Conservation (phyloP, 768 basidiomycete species). For the Leccinum barrowsii region DNA sequence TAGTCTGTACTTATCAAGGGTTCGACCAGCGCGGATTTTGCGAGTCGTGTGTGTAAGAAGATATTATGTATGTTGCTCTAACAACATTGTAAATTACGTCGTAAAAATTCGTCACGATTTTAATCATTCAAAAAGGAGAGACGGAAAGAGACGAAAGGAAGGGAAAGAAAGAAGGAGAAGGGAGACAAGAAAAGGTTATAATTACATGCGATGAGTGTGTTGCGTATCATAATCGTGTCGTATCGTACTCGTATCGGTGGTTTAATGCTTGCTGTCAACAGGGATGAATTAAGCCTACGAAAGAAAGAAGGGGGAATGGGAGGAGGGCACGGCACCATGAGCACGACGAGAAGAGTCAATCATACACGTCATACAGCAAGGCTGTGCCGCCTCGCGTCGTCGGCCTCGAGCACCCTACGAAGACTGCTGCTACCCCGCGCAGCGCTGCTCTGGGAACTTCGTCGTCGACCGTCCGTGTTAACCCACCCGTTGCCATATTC, state of each 20-base stretch:
- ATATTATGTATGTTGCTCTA: slow-evolving; percentile 15
- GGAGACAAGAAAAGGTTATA: slow-evolving; percentile 12
- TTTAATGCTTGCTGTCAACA: slow-evolving; percentile 27
- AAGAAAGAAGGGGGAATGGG: slow-evolving; percentile 5
- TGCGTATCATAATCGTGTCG: slow-evolving; percentile 25
- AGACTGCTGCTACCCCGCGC: slow-evolving; percentile 24
- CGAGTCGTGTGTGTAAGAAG: not conserved
- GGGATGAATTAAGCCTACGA: slow-evolving; percentile 35
- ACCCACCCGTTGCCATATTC: slow-evolving; percentile 58
- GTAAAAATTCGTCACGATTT: slow-evolving; percentile 22
- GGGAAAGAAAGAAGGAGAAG: not conserved
- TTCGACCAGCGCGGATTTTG: not conserved
- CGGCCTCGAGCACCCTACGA: slow-evolving; percentile 37
- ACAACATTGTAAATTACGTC: slow-evolving; percentile 25
- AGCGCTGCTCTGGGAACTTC: slow-evolving; percentile 29
- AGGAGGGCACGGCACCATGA: slow-evolving; percentile 1
- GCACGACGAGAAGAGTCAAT: slow-evolving; percentile 15
- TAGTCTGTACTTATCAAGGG: not conserved
- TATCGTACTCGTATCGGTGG: slow-evolving; percentile 12
- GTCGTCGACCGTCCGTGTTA: slow-evolving; percentile 55
- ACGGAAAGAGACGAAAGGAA: not conserved
- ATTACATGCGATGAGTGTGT: slow-evolving; percentile 25
- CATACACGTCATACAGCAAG: slow-evolving; percentile 52
- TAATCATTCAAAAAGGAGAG: slow-evolving; percentile 3
- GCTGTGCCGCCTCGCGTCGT: slow-evolving; percentile 63